Evolutionary conservation across 768 basidiomycete genomes (phyloP).

Genomic region (Gymnopilus dilepis): DNA sequence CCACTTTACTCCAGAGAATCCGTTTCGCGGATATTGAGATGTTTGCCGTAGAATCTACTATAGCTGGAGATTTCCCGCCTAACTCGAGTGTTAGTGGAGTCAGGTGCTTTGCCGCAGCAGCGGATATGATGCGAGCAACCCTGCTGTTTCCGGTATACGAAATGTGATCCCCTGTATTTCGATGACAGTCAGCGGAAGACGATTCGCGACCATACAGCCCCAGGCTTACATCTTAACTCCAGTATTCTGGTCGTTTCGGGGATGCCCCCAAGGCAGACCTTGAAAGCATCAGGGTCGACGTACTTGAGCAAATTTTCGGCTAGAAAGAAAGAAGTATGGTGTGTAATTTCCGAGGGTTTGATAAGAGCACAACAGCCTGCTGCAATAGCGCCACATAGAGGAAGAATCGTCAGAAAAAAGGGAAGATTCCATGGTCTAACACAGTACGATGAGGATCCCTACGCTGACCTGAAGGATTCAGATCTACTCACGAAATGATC

Average conservation of each 20-base stretch:
- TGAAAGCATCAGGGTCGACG: slow-evolving; percentile 53
- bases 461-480: not conserved
- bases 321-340: slow-evolving; percentile 54
- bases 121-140: slow-evolving; percentile 54
- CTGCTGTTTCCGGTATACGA: slow-evolving; percentile 54
- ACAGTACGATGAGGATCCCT: no score
- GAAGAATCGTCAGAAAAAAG: slow-evolving; percentile 56
- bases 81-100: slow-evolving; percentile 63
- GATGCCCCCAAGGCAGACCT: slow-evolving; percentile 62
- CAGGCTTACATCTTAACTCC: slow-evolving; percentile 45
- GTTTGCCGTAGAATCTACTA: slow-evolving; percentile 42
- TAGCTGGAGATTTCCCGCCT: slow-evolving; percentile 56
- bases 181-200: not conserved
- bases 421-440: slow-evolving; percentile 74
- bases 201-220: not conserved
- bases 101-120: slow-evolving; percentile 57
- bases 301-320: slow-evolving; percentile 58
- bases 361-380: slow-evolving; percentile 71
- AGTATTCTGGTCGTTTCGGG: slow-evolving; percentile 60
- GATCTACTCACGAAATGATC: slow-evolving; percentile 59
- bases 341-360: slow-evolving; percentile 70
- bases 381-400: slow-evolving; percentile 72
- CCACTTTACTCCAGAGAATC: slow-evolving; percentile 68
- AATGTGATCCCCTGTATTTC: slow-evolving; percentile 40
- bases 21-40: slow-evolving; percentile 63